Percentiles rank a stretch among this genome's conserved stretches.
phyloP scores from a whole-genome alignment of 2,329 filamentous ascomycete genomes.

The Monosporascus sp. region DNA sequence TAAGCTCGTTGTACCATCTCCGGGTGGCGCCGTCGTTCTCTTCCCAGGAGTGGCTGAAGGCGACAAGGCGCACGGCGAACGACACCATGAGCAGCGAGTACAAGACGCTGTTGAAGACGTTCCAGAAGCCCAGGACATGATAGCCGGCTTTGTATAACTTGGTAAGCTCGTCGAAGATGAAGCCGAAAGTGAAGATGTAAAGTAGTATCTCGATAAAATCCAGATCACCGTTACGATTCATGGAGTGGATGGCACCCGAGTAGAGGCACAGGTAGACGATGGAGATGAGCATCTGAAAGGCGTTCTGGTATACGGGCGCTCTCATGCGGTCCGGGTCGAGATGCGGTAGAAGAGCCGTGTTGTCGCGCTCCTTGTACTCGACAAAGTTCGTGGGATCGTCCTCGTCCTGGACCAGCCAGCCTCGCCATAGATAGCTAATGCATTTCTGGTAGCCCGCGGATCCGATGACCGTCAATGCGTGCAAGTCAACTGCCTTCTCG shows the following conservation, averaged over 20 bases:
- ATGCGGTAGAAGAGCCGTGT: conserved; percentile 71
- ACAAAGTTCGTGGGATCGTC: conserved; percentile 85
- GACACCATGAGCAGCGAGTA: conserved; percentile 76
- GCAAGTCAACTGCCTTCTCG: conserved; percentile 88
- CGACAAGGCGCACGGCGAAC: conserved; percentile 73
- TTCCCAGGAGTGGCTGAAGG: conserved; percentile 54
- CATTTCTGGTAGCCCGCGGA: conserved; percentile 95
- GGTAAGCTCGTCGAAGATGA: conserved; percentile 77
- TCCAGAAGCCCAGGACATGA: conserved; percentile 94
- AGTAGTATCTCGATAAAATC: conserved; percentile 79
- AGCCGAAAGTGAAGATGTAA: conserved; percentile 88
- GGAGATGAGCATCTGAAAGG: conserved; percentile 78
- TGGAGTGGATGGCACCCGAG: conserved; percentile 87
- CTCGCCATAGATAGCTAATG: conserved; percentile 85
- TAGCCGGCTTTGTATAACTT: conserved; percentile 95
- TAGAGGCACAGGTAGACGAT: conserved; percentile 79
- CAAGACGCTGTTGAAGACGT: conserved; percentile 82
- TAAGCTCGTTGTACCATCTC: conserved; percentile 66
- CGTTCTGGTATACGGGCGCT: conserved; percentile 87
- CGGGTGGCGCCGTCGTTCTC: conserved; percentile 43
- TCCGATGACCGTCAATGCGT: conserved; percentile 82
- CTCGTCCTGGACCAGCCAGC: conserved; percentile 96
- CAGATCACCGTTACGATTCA: conserved; percentile 78
- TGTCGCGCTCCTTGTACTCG: conserved; percentile 77
- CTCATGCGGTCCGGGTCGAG: conserved; percentile 94